Conservation (phyloP, 176 grass and related monocot species). For the Avena eriantha region DNA sequence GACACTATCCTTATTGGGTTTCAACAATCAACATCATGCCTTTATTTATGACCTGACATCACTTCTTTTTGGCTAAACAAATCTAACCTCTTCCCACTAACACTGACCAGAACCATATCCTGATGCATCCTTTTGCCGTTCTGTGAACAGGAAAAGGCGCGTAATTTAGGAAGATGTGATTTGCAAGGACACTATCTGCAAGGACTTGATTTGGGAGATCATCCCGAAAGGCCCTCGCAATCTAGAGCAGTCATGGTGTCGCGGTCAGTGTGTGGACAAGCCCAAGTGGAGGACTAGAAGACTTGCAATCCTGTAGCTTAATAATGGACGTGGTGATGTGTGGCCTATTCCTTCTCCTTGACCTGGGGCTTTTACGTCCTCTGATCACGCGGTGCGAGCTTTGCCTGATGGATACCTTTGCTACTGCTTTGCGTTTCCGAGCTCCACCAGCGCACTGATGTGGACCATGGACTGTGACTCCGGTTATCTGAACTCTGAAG, state of each 20-base stretch:
- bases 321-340: background rate
- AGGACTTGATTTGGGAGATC: background rate
- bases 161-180: background rate
- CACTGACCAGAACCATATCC: background rate
- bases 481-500: background rate
- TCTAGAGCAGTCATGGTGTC: slow-evolving; percentile 31
- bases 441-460: background rate
- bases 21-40: background rate
- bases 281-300: background rate
- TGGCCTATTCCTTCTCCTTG: background rate
- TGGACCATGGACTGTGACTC: background rate
- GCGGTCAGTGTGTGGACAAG: slow-evolving; percentile 14
- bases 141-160: background rate
- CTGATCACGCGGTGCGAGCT: background rate
- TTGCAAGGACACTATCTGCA: background rate
- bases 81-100: background rate
- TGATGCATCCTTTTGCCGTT: background rate
- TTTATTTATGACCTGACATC: background rate
- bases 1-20: background rate
- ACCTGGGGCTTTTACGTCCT: slow-evolving; percentile 10
- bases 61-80: background rate
- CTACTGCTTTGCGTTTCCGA: background rate
- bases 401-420: background rate
- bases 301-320: background rate
- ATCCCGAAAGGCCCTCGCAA: background rate